Evolutionary conservation across 176 grass and related monocot species (phyloP).

Genomic region (Cenchrus purpureus): DNA sequence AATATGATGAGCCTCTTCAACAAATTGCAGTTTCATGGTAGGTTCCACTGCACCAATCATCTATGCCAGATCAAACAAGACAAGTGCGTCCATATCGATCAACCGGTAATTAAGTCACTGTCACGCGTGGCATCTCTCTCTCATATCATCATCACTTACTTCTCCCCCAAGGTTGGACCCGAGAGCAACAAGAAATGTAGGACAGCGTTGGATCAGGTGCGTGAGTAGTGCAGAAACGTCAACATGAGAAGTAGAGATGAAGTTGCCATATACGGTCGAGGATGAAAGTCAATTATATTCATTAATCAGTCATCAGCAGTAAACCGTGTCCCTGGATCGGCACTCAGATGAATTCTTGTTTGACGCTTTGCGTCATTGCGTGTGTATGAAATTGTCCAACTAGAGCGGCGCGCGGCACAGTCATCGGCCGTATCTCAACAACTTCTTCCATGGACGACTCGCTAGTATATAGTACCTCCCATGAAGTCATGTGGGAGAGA

Average conservation of each 20-base stretch:
- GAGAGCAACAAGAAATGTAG: neutral
- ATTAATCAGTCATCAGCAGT: conserved; percentile 1
- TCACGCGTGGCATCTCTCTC: neutral
- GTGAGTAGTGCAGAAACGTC: neutral
- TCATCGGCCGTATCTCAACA: neutral
- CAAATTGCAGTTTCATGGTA: neutral
- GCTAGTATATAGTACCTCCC: too few species aligned
- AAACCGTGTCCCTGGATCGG: neutral
- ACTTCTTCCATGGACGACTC: neutral
- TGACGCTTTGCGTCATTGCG: neutral
- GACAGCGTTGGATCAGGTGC: neutral
- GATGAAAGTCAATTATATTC: neutral
- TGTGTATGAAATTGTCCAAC: neutral
- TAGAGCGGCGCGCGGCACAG: neutral
- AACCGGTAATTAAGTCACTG: neutral
- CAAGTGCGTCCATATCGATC: neutral
- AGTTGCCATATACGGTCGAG: neutral
- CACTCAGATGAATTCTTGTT: neutral
- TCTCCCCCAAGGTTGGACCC: neutral
- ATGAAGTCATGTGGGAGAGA: neutral
- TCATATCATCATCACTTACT: neutral
- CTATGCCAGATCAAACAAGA: too few species aligned
- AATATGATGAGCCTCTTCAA: neutral
- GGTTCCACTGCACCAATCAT: neutral
- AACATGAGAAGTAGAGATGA: conserved; percentile 15